Conservation (phyloP, 2,329 filamentous ascomycete species). For the Cytospora leucostoma region DNA sequence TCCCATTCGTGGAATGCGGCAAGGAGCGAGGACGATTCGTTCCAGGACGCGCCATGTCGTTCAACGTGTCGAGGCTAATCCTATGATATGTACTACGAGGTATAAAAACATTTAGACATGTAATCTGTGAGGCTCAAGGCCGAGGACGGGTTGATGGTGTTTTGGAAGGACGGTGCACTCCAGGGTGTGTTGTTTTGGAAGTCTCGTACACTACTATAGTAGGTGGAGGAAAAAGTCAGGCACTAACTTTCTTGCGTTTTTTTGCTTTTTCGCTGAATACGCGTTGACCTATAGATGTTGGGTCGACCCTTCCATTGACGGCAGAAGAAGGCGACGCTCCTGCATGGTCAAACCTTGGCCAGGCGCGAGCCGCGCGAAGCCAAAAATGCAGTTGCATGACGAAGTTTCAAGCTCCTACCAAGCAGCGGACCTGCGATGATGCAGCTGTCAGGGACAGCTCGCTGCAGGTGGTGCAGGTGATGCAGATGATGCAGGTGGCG, state of each 20-base stretch:
- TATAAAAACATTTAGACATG: background rate
- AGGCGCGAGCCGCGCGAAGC: constrained; percentile 20
- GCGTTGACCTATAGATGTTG: constrained; percentile 2
- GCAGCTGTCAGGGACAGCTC: constrained; percentile 20
- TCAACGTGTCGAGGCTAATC: background rate
- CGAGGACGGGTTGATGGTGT: background rate
- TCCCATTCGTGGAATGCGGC: constrained; percentile 17
- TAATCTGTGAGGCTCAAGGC: background rate
- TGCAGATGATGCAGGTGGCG: constrained; percentile 16
- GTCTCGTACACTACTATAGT: background rate
- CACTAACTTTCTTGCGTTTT: background rate
- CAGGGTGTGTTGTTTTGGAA: background rate
- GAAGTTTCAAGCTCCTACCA: constrained; percentile 16
- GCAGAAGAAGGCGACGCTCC: constrained; percentile 5
- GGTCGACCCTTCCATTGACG: background rate
- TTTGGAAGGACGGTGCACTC: background rate
- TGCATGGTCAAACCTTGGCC: background rate
- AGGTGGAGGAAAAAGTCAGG: background rate
- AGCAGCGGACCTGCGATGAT: constrained; percentile 19
- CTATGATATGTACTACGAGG: background rate
- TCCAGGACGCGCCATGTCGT: constrained; percentile 18
- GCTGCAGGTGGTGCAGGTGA: background rate
- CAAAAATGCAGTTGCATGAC: constrained; percentile 10
- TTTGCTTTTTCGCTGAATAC: background rate
- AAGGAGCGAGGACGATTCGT: background rate